Conservation (phyloP, 495 filamentous ascomycete species). For the Penicillium cosmopolitanum region DNA sequence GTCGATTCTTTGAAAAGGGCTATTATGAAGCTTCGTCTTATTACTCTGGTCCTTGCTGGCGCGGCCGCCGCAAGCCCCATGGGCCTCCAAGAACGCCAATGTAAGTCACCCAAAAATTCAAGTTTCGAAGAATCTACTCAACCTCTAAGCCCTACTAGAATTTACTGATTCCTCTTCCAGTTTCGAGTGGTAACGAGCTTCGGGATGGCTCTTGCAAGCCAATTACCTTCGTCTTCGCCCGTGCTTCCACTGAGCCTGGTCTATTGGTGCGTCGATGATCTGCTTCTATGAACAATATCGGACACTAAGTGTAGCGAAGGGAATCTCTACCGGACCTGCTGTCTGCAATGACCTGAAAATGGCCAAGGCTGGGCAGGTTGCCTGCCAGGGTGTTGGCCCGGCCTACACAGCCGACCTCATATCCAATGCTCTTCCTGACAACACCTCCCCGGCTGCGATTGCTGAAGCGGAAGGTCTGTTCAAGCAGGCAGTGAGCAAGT, state of each 20-base stretch:
- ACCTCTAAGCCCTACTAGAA: not conserved
- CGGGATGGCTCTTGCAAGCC: conserved; percentile 46
- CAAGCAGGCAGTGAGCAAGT: conserved; percentile 44
- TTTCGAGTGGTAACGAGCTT: conserved; percentile 44
- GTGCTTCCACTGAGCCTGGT: conserved; percentile 46
- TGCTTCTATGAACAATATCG: not conserved
- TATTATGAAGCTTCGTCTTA: conserved; percentile 14
- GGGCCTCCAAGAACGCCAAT: conserved; percentile 17
- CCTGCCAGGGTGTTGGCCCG: conserved; percentile 42
- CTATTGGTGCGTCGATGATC: conserved; percentile 14
- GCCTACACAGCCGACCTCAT: conserved; percentile 34
- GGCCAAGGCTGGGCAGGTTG: conserved; percentile 35
- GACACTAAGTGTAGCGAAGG: conserved; percentile 23
- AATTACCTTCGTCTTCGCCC: conserved; percentile 58
- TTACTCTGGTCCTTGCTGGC: conserved; percentile 15
- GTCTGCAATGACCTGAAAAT: conserved; percentile 39
- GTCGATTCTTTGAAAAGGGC: not conserved
- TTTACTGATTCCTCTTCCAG: not conserved
- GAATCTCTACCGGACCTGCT: conserved; percentile 43
- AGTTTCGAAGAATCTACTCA: not conserved
- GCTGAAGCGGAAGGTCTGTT: conserved; percentile 42
- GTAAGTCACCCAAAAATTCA: conserved; percentile 5
- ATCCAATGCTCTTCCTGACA: conserved; percentile 30
- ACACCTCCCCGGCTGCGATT: conserved; percentile 43
- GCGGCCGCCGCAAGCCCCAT: conserved; percentile 21